A percentile compares a stretch with the other conserved stretches of the same genome.
phyloP scores from a whole-genome alignment of 495 filamentous ascomycete genomes.

The Tetracladium setigerum region DNA sequence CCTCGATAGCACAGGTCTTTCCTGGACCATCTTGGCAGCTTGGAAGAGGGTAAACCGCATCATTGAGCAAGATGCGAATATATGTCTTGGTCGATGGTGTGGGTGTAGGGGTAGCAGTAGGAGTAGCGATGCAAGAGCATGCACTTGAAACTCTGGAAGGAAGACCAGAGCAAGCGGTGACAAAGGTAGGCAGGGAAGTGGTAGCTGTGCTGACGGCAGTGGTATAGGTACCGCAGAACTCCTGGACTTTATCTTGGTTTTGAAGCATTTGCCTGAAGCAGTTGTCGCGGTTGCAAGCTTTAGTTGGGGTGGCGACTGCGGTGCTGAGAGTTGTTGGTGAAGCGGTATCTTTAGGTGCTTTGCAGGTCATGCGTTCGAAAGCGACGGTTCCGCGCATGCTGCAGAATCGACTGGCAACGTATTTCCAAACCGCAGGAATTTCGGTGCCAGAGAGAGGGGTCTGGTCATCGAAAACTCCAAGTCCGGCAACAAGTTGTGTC shows the following conservation, averaged over 20 bases:
- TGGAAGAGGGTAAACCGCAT: constrained; percentile 44
- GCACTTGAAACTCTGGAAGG: constrained; percentile 4
- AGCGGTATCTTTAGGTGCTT: not conserved
- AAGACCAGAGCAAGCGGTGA: constrained; percentile 14
- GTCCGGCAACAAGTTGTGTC: constrained; percentile 42
- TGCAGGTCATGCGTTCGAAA: constrained; percentile 42
- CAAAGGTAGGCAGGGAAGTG: constrained; percentile 16
- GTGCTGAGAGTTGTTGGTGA: not conserved
- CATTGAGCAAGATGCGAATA: constrained; percentile 43
- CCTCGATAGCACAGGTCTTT: constrained; percentile 32
- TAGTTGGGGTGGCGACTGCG: not conserved
- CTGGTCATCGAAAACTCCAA: constrained; percentile 46
- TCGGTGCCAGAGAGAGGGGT: constrained; percentile 29
- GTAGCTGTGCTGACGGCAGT: not conserved
- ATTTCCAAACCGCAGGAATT: constrained; percentile 31
- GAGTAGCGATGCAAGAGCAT: constrained; percentile 4
- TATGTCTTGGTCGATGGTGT: constrained; percentile 22
- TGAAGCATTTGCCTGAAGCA: not conserved
- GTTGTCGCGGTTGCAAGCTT: not conserved
- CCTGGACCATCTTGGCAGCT: constrained; percentile 40
- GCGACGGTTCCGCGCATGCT: constrained; percentile 50
- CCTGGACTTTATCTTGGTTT: not conserved
- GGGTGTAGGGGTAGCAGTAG: not conserved
- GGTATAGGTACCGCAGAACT: constrained; percentile 11
- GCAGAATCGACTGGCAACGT: constrained; percentile 37